Conservation (phyloP, 345 rosid genomes). For the Capsella bursapastoris region DNA sequence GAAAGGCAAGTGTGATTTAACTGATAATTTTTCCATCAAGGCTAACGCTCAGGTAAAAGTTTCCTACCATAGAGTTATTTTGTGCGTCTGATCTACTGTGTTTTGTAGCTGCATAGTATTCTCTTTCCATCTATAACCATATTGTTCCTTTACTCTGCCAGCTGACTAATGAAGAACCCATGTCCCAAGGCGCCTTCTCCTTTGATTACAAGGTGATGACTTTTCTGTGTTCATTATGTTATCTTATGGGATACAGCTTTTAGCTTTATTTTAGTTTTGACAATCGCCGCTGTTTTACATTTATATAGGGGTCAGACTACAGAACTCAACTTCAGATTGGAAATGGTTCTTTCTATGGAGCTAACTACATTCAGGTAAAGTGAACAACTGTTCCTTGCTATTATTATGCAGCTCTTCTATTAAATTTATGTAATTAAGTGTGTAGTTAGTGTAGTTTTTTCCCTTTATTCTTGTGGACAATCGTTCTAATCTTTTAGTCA, state of each 20-base stretch:
- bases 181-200: conserved; percentile 67
- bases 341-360: conserved; percentile 67
- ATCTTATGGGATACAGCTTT: neutral
- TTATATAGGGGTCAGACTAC: conserved; percentile 74
- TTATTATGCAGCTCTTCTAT: neutral
- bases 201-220: conserved; percentile 78
- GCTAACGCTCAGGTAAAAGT: conserved; percentile 71
- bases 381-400: neutral
- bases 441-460: neutral
- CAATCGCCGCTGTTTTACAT: neutral
- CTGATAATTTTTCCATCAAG: conserved; percentile 68
- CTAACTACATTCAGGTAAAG: conserved; percentile 86
- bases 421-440: neutral
- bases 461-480: neutral
- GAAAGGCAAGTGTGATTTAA: conserved; percentile 71
- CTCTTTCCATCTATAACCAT: neutral
- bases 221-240: neutral
- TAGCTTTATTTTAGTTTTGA: neutral
- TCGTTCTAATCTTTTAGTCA: neutral
- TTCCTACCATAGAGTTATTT: neutral
- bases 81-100: conserved; percentile 5
- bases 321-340: conserved; percentile 76
- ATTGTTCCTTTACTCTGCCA: conserved; percentile 43
- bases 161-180: conserved; percentile 72
- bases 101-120: neutral